Base-by-base conservation (phyloP, 139 green algal species). In the Spirogloea muscicola region DNA sequence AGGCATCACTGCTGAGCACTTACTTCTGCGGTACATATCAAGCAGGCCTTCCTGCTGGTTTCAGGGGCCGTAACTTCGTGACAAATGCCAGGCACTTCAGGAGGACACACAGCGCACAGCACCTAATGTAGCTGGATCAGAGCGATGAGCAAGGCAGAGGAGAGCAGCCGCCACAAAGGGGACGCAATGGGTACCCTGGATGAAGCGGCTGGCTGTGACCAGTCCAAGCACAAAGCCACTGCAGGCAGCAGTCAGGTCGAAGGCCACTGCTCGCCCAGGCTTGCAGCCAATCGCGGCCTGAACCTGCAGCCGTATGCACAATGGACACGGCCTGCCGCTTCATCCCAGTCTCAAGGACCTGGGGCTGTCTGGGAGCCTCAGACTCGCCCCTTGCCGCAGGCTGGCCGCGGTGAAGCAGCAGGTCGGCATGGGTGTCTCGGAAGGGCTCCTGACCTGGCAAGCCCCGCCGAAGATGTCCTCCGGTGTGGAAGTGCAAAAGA, bases 231-330 rank as follows among this genome's bases (percentile, higher is more conserved):
- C 94, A 84, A 99, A 99, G 64, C 94, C 94, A 74, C 84, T 93
- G 90, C 94, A 99, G 1, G 94, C 94, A 42, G 93, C 94, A 40
- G 94, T 99, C 3, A 99, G 58, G 80, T 99, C 94, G 82, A 97
- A 97, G 1, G 90, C 91, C 0, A 94, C 84, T 1, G 92, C 91
- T 0, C 86, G 82, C n/a, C n/a, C n/a, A n/a, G n/a, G n/a, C 25
- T 81, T 92, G 33, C 91, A 92, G 6, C 94, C 94, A 6, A 99
- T 87, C 0, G 71, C 60, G 1, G 81, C 84, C 79, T 97, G 91
- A 3, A 96, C 74, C 87, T 71, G 58, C 7, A 25, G n/a, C n/a
- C n/a, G n/a, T n/a, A n/a, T n/a, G n/a, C n/a, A n/a, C n/a, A n/a
- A n/a, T n/a, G n/a, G n/a, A n/a, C n/a, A n/a, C n/a, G n/a, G n/a